Evolutionary conservation across 1,284 basidiomycete species (phyloP).

Genomic region (Serendipita sp.): DNA sequence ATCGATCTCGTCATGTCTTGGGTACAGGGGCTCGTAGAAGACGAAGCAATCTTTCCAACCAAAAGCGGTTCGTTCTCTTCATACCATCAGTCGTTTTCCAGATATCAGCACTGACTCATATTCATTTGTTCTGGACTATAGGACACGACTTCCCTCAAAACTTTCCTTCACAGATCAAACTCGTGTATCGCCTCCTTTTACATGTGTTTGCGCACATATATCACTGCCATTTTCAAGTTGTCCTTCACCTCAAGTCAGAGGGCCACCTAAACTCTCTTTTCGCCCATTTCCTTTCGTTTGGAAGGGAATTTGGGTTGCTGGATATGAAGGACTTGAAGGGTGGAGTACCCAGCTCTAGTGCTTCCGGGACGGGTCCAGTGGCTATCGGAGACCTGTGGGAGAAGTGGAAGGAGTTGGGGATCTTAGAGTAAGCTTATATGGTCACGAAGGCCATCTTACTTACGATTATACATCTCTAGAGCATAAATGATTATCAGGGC

Average conservation of each 20-base stretch:
- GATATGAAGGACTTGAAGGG: constrained; percentile 24
- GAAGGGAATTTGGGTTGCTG: constrained; percentile 63
- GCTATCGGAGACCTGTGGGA: constrained; percentile 82
- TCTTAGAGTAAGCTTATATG: constrained; percentile 31
- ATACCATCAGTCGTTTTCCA: background rate
- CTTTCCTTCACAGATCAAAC: constrained; percentile 64
- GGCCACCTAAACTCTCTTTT: constrained; percentile 48
- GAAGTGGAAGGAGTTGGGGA: constrained; percentile 75
- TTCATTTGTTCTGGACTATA: constrained; percentile 20
- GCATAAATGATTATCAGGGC: too few species aligned
- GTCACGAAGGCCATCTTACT: background rate
- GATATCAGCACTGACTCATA: background rate
- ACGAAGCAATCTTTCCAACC: constrained; percentile 45
- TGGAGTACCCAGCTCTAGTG: constrained; percentile 8
- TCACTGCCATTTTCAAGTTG: constrained; percentile 39
- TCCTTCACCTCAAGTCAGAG: constrained; percentile 41
- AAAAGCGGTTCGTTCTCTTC: constrained; percentile 29
- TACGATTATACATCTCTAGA: too few species aligned
- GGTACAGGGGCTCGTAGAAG: constrained; percentile 40
- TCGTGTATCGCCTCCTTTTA: constrained; percentile 48
- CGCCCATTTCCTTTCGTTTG: constrained; percentile 46
- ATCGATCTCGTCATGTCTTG: constrained; percentile 52
- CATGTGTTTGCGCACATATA: constrained; percentile 49
- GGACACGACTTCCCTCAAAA: constrained; percentile 82
- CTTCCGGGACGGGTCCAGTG: constrained; percentile 33